A percentile compares a stretch with the other conserved stretches of the same genome.
Conservation (phyloP, 176 grass and related monocot genomes). For the Cenchrus purpureus region DNA sequence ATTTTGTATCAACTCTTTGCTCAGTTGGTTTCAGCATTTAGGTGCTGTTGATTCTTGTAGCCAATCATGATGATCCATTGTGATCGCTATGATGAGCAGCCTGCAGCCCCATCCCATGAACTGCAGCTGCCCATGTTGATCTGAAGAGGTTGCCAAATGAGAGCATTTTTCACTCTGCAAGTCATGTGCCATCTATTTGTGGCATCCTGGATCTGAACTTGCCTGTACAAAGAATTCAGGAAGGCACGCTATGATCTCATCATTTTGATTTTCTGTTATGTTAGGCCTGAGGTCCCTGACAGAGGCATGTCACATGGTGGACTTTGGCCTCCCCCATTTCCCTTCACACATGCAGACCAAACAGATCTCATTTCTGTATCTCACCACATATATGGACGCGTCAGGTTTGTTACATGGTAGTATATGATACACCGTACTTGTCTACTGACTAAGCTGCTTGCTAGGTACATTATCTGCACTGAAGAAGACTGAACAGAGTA, state of each 20-base stretch:
- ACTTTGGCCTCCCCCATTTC: not conserved
- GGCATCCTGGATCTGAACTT: constrained; percentile 43
- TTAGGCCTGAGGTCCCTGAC: constrained; percentile 35
- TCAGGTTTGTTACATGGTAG: constrained; percentile 35
- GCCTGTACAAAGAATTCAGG: not conserved
- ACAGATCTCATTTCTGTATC: constrained; percentile 22
- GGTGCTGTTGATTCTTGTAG: not conserved
- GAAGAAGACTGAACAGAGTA: not conserved
- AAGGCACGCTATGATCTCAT: constrained; percentile 34
- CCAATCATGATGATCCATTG: constrained; percentile 8
- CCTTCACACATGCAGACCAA: constrained; percentile 9
- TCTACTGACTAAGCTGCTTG: constrained; percentile 17
- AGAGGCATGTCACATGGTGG: constrained; percentile 27
- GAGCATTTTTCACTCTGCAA: not conserved
- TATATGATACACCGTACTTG: constrained; percentile 29
- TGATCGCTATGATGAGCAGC: constrained; percentile 22
- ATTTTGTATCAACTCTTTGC: not conserved
- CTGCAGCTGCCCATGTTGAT: constrained; percentile 30
- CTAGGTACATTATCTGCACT: constrained; percentile 37
- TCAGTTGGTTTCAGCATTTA: constrained; percentile 11
- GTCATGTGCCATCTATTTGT: constrained; percentile 40
- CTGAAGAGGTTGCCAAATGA: constrained; percentile 34
- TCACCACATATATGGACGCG: constrained; percentile 30
- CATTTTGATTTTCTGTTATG: constrained; percentile 46
- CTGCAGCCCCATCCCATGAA: not conserved